phyloP scores from a whole-genome alignment of 345 rosid species.

The Dipteronia dyeriana region DNA sequence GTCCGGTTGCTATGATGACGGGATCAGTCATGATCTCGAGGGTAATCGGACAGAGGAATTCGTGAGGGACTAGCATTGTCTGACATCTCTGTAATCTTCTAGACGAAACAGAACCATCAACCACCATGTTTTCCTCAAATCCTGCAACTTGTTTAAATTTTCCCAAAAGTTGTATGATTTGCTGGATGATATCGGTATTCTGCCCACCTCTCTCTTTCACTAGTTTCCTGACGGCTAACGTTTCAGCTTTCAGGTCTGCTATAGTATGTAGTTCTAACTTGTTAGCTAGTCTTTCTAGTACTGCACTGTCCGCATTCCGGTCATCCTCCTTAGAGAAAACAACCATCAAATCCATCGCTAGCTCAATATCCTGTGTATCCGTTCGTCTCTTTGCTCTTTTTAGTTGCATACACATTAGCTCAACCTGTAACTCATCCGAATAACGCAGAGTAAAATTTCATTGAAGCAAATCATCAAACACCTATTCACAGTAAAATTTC shows the following conservation, averaged over 20 bases:
- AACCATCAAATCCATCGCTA: slow-evolving; percentile 71
- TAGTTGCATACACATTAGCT: slow-evolving; percentile 55
- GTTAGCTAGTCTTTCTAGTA: slow-evolving; percentile 56
- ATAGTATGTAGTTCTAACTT: slow-evolving; percentile 53
- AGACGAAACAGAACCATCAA: slow-evolving; percentile 37
- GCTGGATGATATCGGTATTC: slow-evolving; percentile 42
- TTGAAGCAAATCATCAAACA: neutral
- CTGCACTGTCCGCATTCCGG: slow-evolving; percentile 51
- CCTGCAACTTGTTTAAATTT: slow-evolving; percentile 56
- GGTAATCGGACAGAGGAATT: slow-evolving; percentile 60
- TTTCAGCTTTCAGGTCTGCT: slow-evolving; percentile 51
- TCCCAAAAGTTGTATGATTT: slow-evolving; percentile 40
- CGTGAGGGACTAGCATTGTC: slow-evolving; percentile 46
- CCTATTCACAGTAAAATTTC: neutral
- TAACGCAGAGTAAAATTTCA: neutral
- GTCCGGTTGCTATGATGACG: slow-evolving; percentile 66
- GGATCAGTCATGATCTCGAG: slow-evolving; percentile 69
- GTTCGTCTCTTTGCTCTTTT: slow-evolving; percentile 53
- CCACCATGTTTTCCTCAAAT: slow-evolving; percentile 33
- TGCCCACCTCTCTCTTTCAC: slow-evolving; percentile 34
- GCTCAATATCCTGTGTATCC: slow-evolving; percentile 63
- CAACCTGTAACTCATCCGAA: slow-evolving; percentile 41
- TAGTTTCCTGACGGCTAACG: slow-evolving; percentile 44
- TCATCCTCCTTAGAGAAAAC: slow-evolving; percentile 50
- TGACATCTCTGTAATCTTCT: slow-evolving; percentile 38